Percentiles rank a stretch among this genome's conserved stretches.
Conservation (phyloP, 1,139 yeast species). For the Yamadazyma songkhlaensis region DNA sequence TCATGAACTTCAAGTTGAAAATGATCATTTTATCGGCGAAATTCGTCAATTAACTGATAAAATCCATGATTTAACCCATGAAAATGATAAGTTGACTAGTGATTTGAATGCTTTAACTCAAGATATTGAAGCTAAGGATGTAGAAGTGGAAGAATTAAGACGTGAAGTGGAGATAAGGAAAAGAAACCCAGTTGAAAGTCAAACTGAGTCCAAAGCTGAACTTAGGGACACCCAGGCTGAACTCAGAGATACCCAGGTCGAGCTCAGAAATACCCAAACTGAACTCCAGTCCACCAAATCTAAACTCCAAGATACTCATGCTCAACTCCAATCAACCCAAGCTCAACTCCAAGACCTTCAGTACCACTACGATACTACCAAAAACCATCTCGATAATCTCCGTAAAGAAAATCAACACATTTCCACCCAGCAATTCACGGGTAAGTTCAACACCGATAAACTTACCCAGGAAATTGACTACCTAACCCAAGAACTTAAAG, state of each 20-base stretch:
- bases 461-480: conserved; percentile 15
- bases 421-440: conserved; percentile 4
- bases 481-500: conserved; percentile 19
- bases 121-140: conserved; percentile 9
- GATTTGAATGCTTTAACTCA: conserved; percentile 6
- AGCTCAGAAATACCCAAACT: no score
- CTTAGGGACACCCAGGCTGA: no score
- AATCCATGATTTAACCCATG: not conserved
- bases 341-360: conserved; percentile 3
- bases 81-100: conserved; percentile 2
- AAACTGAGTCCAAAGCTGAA: no score
- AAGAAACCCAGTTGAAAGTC: no score
- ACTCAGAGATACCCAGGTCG: no score
- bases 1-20: not conserved
- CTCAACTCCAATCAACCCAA: not conserved
- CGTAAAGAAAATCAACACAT: conserved; percentile 10
- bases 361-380: conserved; percentile 6
- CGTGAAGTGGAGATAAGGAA: conserved; percentile 9
- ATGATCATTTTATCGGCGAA: not conserved
- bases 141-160: conserved; percentile 5
- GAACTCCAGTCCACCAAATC: no score
- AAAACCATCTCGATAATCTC: conserved; percentile 8
- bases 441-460: conserved; percentile 9
- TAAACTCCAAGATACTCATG: conserved; percentile 1
- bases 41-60: not conserved